Percentiles rank a stretch among this genome's conserved stretches.
These are phyloP conservation scores for Aphanomyces invadans DNA, from an alignment of 352 stramenopile genomes.

Conservation along the genomic window DNA sequence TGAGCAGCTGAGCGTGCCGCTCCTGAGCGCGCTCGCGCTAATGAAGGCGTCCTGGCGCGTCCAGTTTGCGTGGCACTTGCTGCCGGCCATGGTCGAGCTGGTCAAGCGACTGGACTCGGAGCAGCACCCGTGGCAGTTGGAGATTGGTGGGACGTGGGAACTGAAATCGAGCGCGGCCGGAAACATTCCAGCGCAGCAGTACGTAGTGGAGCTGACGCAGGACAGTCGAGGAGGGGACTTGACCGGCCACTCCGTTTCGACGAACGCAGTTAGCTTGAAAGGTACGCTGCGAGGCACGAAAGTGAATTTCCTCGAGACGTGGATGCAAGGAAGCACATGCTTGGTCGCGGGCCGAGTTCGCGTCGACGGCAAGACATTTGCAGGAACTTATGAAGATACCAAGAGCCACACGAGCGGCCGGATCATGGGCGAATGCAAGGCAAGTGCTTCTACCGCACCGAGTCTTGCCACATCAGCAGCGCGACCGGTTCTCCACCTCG, in stretches of 20 bases:
- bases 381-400: slow-evolving; percentile 76
- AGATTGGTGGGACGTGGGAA: slow-evolving; percentile 77
- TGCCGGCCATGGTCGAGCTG: slow-evolving; percentile 66
- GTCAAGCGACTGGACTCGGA: slow-evolving; percentile 52
- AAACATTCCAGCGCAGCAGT: slow-evolving; percentile 82
- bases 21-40: slow-evolving; percentile 12
- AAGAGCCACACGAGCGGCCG: slow-evolving; percentile 81
- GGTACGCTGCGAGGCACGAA: slow-evolving; percentile 68
- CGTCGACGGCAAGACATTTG: slow-evolving; percentile 62
- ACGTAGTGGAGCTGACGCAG: slow-evolving; percentile 71
- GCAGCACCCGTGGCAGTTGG: slow-evolving; percentile 43
- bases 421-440: slow-evolving; percentile 53
- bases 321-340: slow-evolving; percentile 80
- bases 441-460: too few species aligned
- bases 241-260: slow-evolving; percentile 62
- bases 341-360: slow-evolving; percentile 71
- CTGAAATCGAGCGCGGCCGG: slow-evolving; percentile 80
- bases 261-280: slow-evolving; percentile 73
- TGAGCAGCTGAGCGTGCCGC: slow-evolving; percentile 2
- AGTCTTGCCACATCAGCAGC: too few species aligned
- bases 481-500: slow-evolving; percentile 68
- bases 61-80: slow-evolving; percentile 59
- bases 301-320: slow-evolving; percentile 80
- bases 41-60: slow-evolving; percentile 39
- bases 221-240: slow-evolving; percentile 43